phyloP scores from a whole-genome alignment of 345 rosid species.

The Pugionium dolabratum region DNA sequence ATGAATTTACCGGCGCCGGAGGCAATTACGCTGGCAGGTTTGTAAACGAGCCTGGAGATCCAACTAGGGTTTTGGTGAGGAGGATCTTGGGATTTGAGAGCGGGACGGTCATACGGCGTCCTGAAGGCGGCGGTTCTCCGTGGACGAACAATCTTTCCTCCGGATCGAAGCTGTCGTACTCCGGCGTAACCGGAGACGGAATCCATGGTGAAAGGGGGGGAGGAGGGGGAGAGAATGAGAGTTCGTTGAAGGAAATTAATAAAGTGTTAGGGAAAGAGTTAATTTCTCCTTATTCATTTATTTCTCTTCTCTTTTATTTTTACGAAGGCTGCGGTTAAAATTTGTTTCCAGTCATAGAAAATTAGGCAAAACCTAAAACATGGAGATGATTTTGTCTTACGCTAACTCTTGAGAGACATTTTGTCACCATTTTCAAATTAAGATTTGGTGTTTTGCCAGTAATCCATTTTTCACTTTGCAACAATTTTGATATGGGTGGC shows the following conservation, averaged over 20 bases:
- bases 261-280: background rate
- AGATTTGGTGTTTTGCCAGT: too few relatives aligned
- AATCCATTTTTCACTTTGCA: too few relatives aligned
- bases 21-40: constrained; percentile 78
- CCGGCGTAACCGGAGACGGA: constrained; percentile 41
- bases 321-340: constrained; percentile 31
- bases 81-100: constrained; percentile 30
- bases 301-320: constrained; percentile 14
- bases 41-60: constrained; percentile 69
- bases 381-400: too few relatives aligned
- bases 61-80: constrained; percentile 71
- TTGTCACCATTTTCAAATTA: too few relatives aligned
- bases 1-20: constrained; percentile 73
- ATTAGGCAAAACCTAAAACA: background rate
- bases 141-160: constrained; percentile 69
- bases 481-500: too few relatives aligned
- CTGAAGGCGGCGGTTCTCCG: constrained; percentile 44
- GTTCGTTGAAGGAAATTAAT: background rate
- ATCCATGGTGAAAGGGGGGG: background rate
- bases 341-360: background rate
- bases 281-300: constrained; percentile 38
- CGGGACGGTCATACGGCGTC: constrained; percentile 71
- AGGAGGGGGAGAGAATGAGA: background rate
- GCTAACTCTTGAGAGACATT: too few relatives aligned
- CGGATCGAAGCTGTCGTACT: constrained; percentile 47